Conservation (phyloP, 2,329 filamentous ascomycete genomes). For the Aschersonia sp. region DNA sequence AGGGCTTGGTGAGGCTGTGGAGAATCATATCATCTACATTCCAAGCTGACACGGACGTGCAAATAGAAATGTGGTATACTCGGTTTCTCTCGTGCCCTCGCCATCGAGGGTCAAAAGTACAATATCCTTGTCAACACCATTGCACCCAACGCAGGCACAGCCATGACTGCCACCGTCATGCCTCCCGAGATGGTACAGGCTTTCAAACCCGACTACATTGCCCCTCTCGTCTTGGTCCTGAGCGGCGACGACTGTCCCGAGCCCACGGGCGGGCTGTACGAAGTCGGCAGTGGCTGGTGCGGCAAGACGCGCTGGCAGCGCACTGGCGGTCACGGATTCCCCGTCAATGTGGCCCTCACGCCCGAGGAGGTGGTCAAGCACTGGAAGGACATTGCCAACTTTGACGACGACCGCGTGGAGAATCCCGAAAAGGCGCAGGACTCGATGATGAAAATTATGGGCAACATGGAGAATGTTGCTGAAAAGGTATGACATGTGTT, state of each 20-base stretch:
- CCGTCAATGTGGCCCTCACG: constrained; percentile 66
- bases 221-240: constrained; percentile 78
- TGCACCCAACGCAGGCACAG: constrained; percentile 89
- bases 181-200: constrained; percentile 96
- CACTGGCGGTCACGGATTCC: constrained; percentile 79
- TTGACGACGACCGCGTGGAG: constrained; percentile 77
- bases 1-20: too few species aligned
- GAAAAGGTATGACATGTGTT: constrained; percentile 41
- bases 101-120: constrained; percentile 88
- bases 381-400: constrained; percentile 71
- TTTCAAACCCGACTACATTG: constrained; percentile 98
- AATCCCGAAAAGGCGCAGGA: constrained; percentile 69
- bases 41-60: neutral
- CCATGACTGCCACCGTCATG: constrained; percentile 87
- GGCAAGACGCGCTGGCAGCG: constrained; percentile 92
- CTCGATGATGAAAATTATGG: constrained; percentile 61
- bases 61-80: constrained; percentile 79
- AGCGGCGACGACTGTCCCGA: constrained; percentile 74
- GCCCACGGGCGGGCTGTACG: constrained; percentile 77
- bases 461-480: constrained; percentile 71
- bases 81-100: constrained; percentile 85
- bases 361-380: constrained; percentile 69
- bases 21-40: too few species aligned
- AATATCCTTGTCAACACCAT: constrained; percentile 98
- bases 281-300: constrained; percentile 90